A percentile compares a stretch with the other conserved stretches of the same genome.
Conservation (phyloP, 2,329 filamentous ascomycete species). For the Aspergillus candidus region DNA sequence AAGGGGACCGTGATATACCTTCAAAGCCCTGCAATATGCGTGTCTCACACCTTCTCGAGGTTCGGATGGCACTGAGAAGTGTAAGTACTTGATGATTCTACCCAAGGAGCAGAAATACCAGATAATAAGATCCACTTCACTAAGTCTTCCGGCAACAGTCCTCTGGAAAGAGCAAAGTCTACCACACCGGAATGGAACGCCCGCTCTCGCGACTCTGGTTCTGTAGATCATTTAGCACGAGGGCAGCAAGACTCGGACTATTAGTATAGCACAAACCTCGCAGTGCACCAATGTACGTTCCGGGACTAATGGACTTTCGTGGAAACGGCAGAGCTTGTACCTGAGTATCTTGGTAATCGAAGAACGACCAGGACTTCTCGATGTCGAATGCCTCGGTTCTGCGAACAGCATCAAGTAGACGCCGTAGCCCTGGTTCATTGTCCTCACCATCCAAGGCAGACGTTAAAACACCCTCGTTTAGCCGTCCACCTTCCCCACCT, state of each 20-base stretch:
- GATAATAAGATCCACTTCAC: slow-evolving; percentile 56
- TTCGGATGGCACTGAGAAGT: slow-evolving; percentile 46
- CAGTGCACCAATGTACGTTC: slow-evolving; percentile 27
- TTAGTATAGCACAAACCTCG: slow-evolving; percentile 22
- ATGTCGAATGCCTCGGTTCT: slow-evolving; percentile 54
- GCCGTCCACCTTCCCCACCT: slow-evolving; percentile 5
- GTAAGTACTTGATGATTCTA: slow-evolving; percentile 3
- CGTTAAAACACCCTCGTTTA: slow-evolving; percentile 39
- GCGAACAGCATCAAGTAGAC: slow-evolving; percentile 52
- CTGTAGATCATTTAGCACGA: slow-evolving; percentile 22
- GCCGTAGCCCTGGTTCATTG: slow-evolving; percentile 39
- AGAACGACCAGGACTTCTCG: slow-evolving; percentile 55
- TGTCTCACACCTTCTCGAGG: slow-evolving; percentile 50
- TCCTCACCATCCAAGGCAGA: slow-evolving; percentile 41
- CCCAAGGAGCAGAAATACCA: slow-evolving; percentile 18
- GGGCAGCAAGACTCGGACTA: neutral
- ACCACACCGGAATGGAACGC: slow-evolving; percentile 59
- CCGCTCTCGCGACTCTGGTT: slow-evolving; percentile 50
- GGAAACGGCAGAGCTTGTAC: slow-evolving; percentile 31
- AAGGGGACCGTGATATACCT: slow-evolving; percentile 36
- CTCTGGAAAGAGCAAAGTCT: slow-evolving; percentile 46
- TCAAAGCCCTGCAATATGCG: slow-evolving; percentile 54
- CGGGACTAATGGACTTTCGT: slow-evolving; percentile 22
- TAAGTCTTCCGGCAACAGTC: slow-evolving; percentile 55
- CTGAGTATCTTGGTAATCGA: slow-evolving; percentile 30